Conservation (phyloP, 305 asterid species). For the Ilex paraguariensis region DNA sequence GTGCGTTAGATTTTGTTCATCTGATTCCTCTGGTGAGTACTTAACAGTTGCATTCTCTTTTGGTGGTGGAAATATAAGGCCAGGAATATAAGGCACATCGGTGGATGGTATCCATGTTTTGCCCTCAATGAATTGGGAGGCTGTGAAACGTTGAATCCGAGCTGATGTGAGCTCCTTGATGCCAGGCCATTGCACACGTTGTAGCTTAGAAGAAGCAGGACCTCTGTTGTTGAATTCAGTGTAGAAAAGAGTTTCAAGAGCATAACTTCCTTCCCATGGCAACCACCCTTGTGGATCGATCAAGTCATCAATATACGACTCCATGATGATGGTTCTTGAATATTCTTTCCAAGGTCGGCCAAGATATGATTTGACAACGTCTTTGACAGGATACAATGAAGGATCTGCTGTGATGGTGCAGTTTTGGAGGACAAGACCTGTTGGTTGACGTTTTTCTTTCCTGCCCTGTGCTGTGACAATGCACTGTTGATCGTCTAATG, state of each 20-base stretch:
- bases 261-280: slow-evolving; percentile 30
- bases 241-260: slow-evolving; percentile 47
- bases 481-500: slow-evolving; percentile 45
- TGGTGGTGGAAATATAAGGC: slow-evolving; percentile 22
- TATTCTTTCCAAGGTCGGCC: slow-evolving; percentile 85
- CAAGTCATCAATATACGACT: slow-evolving; percentile 51
- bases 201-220: slow-evolving; percentile 47
- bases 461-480: slow-evolving; percentile 78
- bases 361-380: slow-evolving; percentile 41
- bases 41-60: slow-evolving; percentile 28
- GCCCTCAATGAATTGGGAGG: too few species aligned
- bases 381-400: slow-evolving; percentile 25
- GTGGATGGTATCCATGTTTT: too few species aligned
- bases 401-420: slow-evolving; percentile 57
- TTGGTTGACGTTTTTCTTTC: slow-evolving; percentile 55
- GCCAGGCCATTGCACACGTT: slow-evolving; percentile 50
- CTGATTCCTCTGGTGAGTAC: slow-evolving; percentile 57
- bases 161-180: slow-evolving; percentile 44
- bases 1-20: slow-evolving; percentile 24
- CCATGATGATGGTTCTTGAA: slow-evolving; percentile 70
- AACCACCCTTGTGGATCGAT: slow-evolving; percentile 71
- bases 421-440: slow-evolving; percentile 62
- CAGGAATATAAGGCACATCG: too few species aligned
- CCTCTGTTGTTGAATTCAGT: slow-evolving; percentile 76
- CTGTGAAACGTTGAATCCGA: slow-evolving; percentile 33